Conservation (phyloP, 1,284 basidiomycete genomes). For the Cryptococcus deneoformans region DNA sequence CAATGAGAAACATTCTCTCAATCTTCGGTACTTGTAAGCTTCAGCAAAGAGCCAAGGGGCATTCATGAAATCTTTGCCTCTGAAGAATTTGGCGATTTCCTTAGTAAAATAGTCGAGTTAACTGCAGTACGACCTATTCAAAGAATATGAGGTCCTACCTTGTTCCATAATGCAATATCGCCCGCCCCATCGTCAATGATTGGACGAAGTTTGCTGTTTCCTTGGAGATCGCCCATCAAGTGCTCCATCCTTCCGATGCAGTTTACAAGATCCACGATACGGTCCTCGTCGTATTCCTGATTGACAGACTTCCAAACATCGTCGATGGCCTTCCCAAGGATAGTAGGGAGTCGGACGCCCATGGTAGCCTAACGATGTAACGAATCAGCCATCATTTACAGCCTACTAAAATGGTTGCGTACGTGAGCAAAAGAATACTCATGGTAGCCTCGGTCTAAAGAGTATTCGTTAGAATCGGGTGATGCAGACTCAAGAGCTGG, state of each 20-base stretch:
- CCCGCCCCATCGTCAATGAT: constrained; percentile 92
- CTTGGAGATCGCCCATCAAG: constrained; percentile 76
- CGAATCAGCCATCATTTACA: background rate
- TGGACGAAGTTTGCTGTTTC: constrained; percentile 73
- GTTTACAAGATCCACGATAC: constrained; percentile 76
- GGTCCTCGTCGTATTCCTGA: constrained; percentile 76
- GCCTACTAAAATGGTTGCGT: constrained; percentile 15
- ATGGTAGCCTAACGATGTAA: constrained; percentile 62
- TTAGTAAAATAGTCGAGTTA: constrained; percentile 5
- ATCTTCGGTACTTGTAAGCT: constrained; percentile 94
- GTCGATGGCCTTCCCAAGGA: constrained; percentile 93
- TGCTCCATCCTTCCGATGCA: constrained; percentile 85
- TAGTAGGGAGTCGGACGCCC: constrained; percentile 91
- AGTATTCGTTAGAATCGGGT: constrained; percentile 5
- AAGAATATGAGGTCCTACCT: constrained; percentile 50
- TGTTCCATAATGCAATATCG: constrained; percentile 96
- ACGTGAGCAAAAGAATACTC: constrained; percentile 89
- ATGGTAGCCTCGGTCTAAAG: constrained; percentile 76
- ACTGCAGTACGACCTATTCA: background rate
- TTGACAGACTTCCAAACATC: constrained; percentile 89
- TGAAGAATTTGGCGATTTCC: constrained; percentile 88
- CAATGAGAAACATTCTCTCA: constrained; percentile 93
- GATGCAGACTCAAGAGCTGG: background rate
- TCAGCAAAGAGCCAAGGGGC: constrained; percentile 93
- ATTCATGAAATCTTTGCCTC: constrained; percentile 96